A percentile compares a stretch with the other conserved stretches of the same genome.
phyloP scores from a whole-genome alignment of 495 filamentous ascomycete species.

The Penicillium daleae region DNA sequence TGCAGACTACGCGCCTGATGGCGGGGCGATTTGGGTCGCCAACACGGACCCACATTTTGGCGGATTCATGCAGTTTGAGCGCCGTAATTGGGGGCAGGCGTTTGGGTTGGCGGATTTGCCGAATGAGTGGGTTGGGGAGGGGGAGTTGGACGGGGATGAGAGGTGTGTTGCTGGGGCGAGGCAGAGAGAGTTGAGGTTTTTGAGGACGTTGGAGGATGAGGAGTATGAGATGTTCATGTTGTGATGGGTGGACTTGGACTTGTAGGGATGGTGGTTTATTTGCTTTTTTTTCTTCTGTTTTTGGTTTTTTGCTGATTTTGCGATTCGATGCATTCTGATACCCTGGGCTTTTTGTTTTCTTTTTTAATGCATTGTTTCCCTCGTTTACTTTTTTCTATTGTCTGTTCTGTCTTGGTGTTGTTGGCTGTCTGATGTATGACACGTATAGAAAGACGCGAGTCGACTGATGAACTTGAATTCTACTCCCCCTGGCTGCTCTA shows the following conservation, averaged over 20 bases:
- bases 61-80: conserved; percentile 77
- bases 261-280: background rate
- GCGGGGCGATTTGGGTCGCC: conserved; percentile 70
- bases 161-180: conserved; percentile 38
- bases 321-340: conserved; percentile 32
- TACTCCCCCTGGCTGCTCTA: background rate
- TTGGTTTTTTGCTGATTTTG: conserved; percentile 3
- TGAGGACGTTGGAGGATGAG: conserved; percentile 38
- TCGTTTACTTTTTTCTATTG: background rate
- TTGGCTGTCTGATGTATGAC: conserved; percentile 1
- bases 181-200: conserved; percentile 41
- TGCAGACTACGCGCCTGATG: conserved; percentile 71
- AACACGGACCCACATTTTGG: conserved; percentile 77
- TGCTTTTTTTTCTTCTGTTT: conserved; percentile 11
- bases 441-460: conserved; percentile 4
- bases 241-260: background rate
- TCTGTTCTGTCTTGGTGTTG: conserved; percentile 7
- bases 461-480: too few species aligned
- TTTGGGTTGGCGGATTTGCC: conserved; percentile 38
- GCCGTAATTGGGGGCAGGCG: conserved; percentile 50
- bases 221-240: conserved; percentile 41
- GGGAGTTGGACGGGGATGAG: conserved; percentile 39
- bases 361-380: background rate
- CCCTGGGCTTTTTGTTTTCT: conserved; percentile 25
- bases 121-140: conserved; percentile 44